Conservation (phyloP, 352 stramenopile species). For the Elongisporangium prolatum region DNA sequence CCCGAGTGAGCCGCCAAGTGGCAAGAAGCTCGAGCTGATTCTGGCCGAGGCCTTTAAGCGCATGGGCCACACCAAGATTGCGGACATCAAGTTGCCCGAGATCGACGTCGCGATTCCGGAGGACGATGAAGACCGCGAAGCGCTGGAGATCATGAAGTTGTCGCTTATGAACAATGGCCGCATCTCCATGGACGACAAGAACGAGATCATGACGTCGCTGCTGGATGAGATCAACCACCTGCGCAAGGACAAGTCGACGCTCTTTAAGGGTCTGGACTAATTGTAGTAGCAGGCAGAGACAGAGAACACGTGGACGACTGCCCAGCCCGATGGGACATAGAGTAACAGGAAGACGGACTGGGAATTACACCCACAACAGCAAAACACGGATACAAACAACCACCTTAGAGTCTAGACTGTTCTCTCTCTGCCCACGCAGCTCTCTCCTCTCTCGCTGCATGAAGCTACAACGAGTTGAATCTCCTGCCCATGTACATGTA, state of each 20-base stretch:
- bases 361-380: background rate
- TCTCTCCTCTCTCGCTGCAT: background rate
- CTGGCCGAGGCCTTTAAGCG: conserved; percentile 68
- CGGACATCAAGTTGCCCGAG: conserved; percentile 65
- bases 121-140: conserved; percentile 71
- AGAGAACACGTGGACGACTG: conserved; percentile 11
- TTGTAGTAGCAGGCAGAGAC: conserved; percentile 9
- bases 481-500: background rate
- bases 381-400: background rate
- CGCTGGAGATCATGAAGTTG: conserved; percentile 87
- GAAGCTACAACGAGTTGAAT: background rate
- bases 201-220: conserved; percentile 77
- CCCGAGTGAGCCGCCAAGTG: conserved; percentile 35
- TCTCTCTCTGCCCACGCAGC: background rate
- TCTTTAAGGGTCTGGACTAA: conserved; percentile 76
- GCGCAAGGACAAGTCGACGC: conserved; percentile 79
- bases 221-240: conserved; percentile 80
- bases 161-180: conserved; percentile 87
- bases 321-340: background rate
- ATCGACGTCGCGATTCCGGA: conserved; percentile 63
- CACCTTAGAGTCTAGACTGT: background rate
- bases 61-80: conserved; percentile 70
- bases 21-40: conserved; percentile 66
- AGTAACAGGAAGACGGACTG: background rate
- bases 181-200: conserved; percentile 87